These are phyloP conservation scores for Trichoderma breve DNA, from an alignment of 2,329 filamentous ascomycete species.

Conservation along the genomic window DNA sequence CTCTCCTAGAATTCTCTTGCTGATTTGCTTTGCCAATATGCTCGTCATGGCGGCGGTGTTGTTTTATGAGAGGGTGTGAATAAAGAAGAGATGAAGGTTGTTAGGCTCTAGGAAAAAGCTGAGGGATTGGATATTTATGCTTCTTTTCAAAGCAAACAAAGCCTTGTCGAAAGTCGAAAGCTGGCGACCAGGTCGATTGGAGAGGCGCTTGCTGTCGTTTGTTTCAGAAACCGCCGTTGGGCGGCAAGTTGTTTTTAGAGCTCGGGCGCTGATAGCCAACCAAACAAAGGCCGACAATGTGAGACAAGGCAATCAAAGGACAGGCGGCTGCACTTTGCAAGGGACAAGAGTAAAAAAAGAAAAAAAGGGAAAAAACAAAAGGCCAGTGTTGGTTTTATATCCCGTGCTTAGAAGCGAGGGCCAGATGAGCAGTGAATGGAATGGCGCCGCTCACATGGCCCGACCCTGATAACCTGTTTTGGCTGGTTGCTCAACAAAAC, in stretches of 20 bases:
- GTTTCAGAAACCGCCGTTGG: constrained; percentile 29
- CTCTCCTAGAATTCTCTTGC: constrained; percentile 58
- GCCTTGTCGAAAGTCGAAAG: constrained; percentile 24
- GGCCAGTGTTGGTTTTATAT: not conserved
- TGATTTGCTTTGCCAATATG: constrained; percentile 52
- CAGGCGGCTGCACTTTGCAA: not conserved
- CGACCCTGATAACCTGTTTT: constrained; percentile 14
- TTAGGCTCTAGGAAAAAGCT: not conserved
- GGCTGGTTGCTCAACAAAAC: not conserved
- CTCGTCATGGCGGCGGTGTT: constrained; percentile 46
- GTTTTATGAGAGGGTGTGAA: not conserved
- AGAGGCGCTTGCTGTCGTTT: constrained; percentile 22
- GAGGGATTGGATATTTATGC: constrained; percentile 18
- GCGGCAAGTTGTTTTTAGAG: constrained; percentile 21
- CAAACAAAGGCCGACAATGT: constrained; percentile 7
- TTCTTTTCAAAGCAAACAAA: constrained; percentile 12
- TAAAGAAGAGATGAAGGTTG: not conserved
- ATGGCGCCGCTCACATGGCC: constrained; percentile 9
- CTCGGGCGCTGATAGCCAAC: constrained; percentile 19
- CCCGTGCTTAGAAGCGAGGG: not conserved
- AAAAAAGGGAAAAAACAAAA: not conserved
- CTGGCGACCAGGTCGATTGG: constrained; percentile 22
- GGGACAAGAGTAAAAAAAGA: not conserved
- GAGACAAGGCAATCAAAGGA: constrained; percentile 10
- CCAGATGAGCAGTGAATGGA: not conserved